Evolutionary conservation across 306 rosid genomes (phyloP).

Genomic region (Quercus variabilis): DNA sequence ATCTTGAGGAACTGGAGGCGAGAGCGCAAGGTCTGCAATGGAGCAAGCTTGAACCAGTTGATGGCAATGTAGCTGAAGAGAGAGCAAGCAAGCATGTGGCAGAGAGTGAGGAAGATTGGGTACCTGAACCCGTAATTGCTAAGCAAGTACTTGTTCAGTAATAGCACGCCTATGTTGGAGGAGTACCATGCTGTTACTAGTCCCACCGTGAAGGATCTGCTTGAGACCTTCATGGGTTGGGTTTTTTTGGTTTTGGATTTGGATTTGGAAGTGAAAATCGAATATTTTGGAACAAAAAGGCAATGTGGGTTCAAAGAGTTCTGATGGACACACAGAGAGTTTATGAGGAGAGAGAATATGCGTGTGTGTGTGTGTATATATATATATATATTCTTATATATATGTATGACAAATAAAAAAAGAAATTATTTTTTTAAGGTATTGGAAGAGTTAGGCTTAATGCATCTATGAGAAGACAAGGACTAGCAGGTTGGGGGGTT

Average conservation of each 20-base stretch:
- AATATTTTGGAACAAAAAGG: no score
- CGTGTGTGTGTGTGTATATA: fast-evolving
- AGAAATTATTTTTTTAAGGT: no score
- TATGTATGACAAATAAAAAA: no score
- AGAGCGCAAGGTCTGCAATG: conserved; percentile 90
- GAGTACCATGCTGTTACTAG: conserved; percentile 83
- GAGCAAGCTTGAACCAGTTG: conserved; percentile 93
- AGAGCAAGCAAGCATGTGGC: conserved; percentile 98
- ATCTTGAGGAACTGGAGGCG: conserved; percentile 87
- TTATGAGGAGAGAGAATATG: no score
- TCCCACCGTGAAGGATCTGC: conserved; percentile 83
- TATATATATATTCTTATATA: no score
- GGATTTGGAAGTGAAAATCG: no score
- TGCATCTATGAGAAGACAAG: no score
- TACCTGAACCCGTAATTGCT: conserved; percentile 97
- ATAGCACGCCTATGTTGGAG: conserved; percentile 91
- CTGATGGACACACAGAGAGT: no score
- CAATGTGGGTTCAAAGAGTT: no score
- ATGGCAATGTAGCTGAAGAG: conserved; percentile 87
- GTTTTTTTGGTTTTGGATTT: no score
- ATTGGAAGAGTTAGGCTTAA: no score
- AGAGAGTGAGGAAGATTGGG: conserved; percentile 98
- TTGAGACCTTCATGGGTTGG: conserved; percentile 54
- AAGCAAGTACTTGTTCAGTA: conserved; percentile 88
- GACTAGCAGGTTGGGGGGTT: no score